phyloP scores from a whole-genome alignment of 805 yeast species.

The Middelhovenomyces tepae region DNA sequence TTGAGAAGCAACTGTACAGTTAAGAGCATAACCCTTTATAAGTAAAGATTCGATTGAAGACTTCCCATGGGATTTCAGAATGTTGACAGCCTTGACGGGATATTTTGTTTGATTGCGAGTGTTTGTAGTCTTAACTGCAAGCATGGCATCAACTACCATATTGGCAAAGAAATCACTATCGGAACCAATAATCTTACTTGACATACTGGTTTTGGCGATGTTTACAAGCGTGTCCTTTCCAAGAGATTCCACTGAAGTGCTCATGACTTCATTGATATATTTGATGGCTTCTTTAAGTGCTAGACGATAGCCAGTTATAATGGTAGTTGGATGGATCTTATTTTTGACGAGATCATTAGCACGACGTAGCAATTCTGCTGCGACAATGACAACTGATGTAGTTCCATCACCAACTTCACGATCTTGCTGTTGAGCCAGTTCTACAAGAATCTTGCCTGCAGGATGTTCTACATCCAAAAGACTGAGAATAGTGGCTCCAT shows the following conservation, averaged over 20 bases:
- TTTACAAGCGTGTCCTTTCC: constrained; percentile 78
- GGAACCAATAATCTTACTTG: constrained; percentile 89
- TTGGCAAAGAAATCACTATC: constrained; percentile 85
- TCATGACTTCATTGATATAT: constrained; percentile 76
- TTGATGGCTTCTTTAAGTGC: constrained; percentile 87
- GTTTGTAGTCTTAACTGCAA: constrained; percentile 88
- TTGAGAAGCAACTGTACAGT: constrained; percentile 95
- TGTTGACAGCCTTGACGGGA: constrained; percentile 95
- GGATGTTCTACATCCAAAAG: constrained; percentile 96
- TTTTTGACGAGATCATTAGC: constrained; percentile 91
- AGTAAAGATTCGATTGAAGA: constrained; percentile 79
- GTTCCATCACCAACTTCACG: constrained; percentile 99
- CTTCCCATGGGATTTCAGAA: constrained; percentile 94
- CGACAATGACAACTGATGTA: constrained; percentile 93
- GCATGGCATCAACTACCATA: constrained; percentile 90
- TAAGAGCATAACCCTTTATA: constrained; percentile 90
- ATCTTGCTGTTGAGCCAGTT: constrained; percentile 97
- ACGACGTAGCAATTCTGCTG: constrained; percentile 81
- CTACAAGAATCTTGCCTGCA: constrained; percentile 94
- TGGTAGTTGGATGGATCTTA: constrained; percentile 95
- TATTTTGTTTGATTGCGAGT: constrained; percentile 81
- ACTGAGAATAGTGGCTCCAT: constrained; percentile 92
- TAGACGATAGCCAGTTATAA: constrained; percentile 90
- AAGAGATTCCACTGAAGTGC: constrained; percentile 67
- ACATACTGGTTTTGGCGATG: constrained; percentile 96